Evolutionary conservation across 2,329 filamentous ascomycete species (phyloP), one percentile per base, ranked within the genome.

Genomic region (Calonectria fujianensis): DNA sequence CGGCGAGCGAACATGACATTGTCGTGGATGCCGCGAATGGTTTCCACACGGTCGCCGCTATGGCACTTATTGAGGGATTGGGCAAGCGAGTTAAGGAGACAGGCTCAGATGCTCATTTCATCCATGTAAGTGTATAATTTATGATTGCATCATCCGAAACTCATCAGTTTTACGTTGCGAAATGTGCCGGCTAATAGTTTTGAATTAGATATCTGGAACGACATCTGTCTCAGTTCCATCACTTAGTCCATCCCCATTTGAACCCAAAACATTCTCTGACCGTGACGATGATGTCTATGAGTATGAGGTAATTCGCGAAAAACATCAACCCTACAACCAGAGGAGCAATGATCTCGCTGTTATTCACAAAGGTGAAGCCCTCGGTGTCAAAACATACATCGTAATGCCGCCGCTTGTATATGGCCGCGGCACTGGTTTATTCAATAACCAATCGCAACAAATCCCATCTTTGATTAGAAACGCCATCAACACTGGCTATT

Each of bases 391-490:
- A 71, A 88, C 88, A 0, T 82, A 86, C 57, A 83, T 89, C 61
- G 82, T 90, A 57, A 88, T 88, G 84, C 82, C 84, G 0, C 87
- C 87, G 0, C 84, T 85, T 4, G 88, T 91, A 61, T 91, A 86
- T 77, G 89, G 89, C 24, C 71, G 77, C 1, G 87, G 88, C 9
- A 83, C 81, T 1, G 88, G 88, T 1, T 77, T 83, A 0, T 89
- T 87, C 77, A 86, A 88, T 48, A 66, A 1, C 1, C 31, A 37
- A 3, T 31, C 29, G 1, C 29, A 51, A 3, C 29, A 35, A 37
- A 24, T 66, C 4, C 45, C 45, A 24, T 32, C 29, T 4, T 18
- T 32, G 13, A 24, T 66, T 2, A n/a, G 63, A 6, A 51, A 32
- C 13, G 45, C 63, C 10, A 11, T 66, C 3, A 51, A 35, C 11